phyloP scores from a whole-genome alignment of 768 basidiomycete genomes.

The Mycena galericulata region DNA sequence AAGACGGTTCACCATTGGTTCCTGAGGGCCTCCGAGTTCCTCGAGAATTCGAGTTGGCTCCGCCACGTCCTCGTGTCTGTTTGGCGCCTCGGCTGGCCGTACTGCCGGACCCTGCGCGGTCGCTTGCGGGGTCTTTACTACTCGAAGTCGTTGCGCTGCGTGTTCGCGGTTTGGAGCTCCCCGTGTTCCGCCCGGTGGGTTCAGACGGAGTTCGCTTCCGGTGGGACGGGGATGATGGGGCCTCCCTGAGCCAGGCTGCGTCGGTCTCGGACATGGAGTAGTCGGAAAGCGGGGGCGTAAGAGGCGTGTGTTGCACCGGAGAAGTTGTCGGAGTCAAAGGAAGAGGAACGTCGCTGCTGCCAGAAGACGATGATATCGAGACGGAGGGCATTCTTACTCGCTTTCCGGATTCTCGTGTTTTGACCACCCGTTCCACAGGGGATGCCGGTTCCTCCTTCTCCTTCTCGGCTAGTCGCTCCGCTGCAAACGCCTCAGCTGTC shows the following conservation, averaged over 20 bases:
- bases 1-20: constrained; percentile 22
- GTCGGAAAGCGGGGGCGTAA: constrained; percentile 34
- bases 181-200: constrained; percentile 15
- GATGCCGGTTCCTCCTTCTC: constrained; percentile 38
- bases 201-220: constrained; percentile 30
- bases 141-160: constrained; percentile 26
- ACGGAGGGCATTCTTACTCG: constrained; percentile 33
- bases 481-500: constrained; percentile 42
- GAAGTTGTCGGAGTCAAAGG: constrained; percentile 30
- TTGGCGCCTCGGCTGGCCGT: constrained; percentile 21
- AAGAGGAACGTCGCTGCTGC: constrained; percentile 27
- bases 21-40: constrained; percentile 20
- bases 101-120: constrained; percentile 1
- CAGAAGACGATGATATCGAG: constrained; percentile 33
- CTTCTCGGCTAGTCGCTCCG: constrained; percentile 38
- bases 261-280: constrained; percentile 23
- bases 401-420: constrained; percentile 31
- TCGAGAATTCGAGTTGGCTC: constrained; percentile 14
- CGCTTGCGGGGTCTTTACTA: constrained; percentile 21
- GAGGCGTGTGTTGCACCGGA: constrained; percentile 27
- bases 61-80: constrained; percentile 24
- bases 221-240: constrained; percentile 12
- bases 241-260: constrained; percentile 15
- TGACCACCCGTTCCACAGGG: constrained; percentile 28
- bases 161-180: constrained; percentile 20